Evolutionary conservation across 306 rosid species (phyloP).

Genomic region (Citrullus colocynthis): DNA sequence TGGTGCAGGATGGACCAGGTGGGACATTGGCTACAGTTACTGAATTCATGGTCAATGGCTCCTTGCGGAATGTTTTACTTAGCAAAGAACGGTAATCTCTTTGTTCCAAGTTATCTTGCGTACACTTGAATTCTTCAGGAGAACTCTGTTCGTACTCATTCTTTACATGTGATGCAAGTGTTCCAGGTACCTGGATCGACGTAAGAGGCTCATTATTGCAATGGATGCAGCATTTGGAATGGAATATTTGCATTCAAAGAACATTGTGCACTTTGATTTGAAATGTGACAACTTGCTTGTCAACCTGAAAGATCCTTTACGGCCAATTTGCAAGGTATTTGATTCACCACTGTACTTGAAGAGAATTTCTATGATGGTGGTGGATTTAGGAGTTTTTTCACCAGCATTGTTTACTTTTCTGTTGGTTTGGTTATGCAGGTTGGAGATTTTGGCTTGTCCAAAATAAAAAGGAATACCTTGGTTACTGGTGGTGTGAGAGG

Average conservation of each 20-base stretch:
- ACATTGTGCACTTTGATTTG: slow-evolving; percentile 83
- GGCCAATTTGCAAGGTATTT: slow-evolving; percentile 92
- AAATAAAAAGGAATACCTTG: slow-evolving; percentile 70
- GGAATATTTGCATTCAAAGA: slow-evolving; percentile 86
- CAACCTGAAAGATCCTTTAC: slow-evolving; percentile 63
- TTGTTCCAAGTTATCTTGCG: slow-evolving; percentile 6
- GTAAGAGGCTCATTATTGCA: slow-evolving; percentile 77
- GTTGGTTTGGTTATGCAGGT: slow-evolving; percentile 34
- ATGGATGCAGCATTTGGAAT: slow-evolving; percentile 97
- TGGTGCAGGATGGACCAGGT: slow-evolving; percentile 67
- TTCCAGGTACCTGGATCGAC: slow-evolving; percentile 68
- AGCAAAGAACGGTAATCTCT: slow-evolving; percentile 58
- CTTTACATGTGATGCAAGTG: slow-evolving; percentile 1
- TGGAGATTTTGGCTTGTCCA: slow-evolving; percentile 89
- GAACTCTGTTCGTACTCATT: slow-evolving; percentile 7
- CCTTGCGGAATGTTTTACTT: slow-evolving; percentile 63
- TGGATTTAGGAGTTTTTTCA: neutral
- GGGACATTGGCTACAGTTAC: slow-evolving; percentile 79
- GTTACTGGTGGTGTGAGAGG: slow-evolving; percentile 89
- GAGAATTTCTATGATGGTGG: neutral
- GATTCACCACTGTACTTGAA: neutral
- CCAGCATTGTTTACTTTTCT: neutral
- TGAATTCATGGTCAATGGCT: slow-evolving; percentile 88
- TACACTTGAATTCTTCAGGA: slow-evolving; percentile 1
- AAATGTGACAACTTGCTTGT: slow-evolving; percentile 91